These are phyloP conservation scores for Mortierella sp. DNA, from an alignment of 371 early-diverging fungal genomes.

Conservation along the genomic window DNA sequence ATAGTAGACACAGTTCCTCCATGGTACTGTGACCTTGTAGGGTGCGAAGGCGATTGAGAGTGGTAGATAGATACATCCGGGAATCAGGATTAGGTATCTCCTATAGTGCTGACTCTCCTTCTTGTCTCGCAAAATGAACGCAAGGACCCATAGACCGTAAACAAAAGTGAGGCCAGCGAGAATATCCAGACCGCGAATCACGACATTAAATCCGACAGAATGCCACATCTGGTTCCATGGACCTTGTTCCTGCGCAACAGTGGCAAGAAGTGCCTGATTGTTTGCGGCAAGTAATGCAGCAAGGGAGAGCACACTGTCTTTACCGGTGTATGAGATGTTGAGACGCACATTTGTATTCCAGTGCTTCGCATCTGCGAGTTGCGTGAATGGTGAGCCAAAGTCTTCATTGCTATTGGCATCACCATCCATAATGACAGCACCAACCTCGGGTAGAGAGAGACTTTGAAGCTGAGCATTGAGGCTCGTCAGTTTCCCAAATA, in stretches of 20 bases:
- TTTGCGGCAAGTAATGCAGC: conserved; percentile 6
- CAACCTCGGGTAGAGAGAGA: conserved; percentile 32
- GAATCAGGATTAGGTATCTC: conserved; percentile 35
- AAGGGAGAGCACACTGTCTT: conserved; percentile 18
- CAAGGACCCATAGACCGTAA: conserved; percentile 49
- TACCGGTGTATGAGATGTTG: conserved; percentile 38
- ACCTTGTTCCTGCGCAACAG: conserved; percentile 27
- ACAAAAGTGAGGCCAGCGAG: conserved; percentile 23
- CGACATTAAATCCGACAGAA: conserved; percentile 31
- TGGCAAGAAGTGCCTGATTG: conserved; percentile 26
- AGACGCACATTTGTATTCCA: conserved; percentile 38
- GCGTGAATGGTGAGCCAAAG: conserved; percentile 48
- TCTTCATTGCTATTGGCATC: conserved; percentile 36
- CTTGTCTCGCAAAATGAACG: conserved; percentile 27
- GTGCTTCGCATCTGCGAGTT: conserved; percentile 33
- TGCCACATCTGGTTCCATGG: conserved; percentile 51
- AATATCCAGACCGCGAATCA: conserved; percentile 43
- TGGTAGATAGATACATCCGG: conserved; percentile 46
- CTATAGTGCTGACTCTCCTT: conserved; percentile 31
- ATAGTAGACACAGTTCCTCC: conserved; percentile 51
- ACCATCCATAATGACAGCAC: conserved; percentile 50
- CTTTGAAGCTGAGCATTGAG: conserved; percentile 24
- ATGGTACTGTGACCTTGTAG: conserved; percentile 46
- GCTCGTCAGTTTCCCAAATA: conserved; percentile 24
- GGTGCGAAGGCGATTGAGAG: conserved; percentile 54